phyloP scores from a whole-genome alignment of 164 flowering plant species.

The Berberis vulgaris region DNA sequence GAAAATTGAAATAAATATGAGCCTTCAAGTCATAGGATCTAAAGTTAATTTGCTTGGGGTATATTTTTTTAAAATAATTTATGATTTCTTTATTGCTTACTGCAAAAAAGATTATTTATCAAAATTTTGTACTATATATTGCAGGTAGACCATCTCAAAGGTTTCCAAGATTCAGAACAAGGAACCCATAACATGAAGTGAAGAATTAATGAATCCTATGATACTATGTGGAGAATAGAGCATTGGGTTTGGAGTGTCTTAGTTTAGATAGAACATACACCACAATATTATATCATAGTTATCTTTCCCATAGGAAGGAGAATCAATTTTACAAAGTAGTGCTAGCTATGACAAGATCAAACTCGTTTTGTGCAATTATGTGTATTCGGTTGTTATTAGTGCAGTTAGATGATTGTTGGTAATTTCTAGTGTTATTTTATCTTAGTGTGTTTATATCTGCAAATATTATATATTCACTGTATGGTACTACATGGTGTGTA shows the following conservation, averaged over 20 bases:
- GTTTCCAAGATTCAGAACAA: conserved; percentile 25
- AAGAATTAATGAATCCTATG: not conserved
- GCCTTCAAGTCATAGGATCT: too few relatives aligned
- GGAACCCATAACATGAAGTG: conserved; percentile 6
- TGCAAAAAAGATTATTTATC: not conserved
- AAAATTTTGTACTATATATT: not conserved
- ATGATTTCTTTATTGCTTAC: not conserved
- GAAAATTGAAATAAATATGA: too few relatives aligned
- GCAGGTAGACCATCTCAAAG: conserved; percentile 15
- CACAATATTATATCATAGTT: too few relatives aligned
- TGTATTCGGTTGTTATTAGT: not conserved
- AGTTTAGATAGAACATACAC: not conserved
- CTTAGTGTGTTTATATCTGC: too few relatives aligned
- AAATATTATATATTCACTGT: too few relatives aligned
- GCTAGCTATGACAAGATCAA: not conserved
- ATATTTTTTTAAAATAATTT: too few relatives aligned
- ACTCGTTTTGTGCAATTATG: not conserved
- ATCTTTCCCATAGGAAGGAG: too few relatives aligned
- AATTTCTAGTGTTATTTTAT: not conserved
- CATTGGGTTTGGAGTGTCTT: not conserved
- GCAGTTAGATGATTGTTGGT: not conserved
- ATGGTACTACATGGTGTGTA: too few relatives aligned
- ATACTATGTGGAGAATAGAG: not conserved
- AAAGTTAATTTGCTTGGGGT: too few relatives aligned
- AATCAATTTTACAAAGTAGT: too few relatives aligned